Conservation (phyloP, 208 protist genomes). For the Crithidia expoeki region DNA sequence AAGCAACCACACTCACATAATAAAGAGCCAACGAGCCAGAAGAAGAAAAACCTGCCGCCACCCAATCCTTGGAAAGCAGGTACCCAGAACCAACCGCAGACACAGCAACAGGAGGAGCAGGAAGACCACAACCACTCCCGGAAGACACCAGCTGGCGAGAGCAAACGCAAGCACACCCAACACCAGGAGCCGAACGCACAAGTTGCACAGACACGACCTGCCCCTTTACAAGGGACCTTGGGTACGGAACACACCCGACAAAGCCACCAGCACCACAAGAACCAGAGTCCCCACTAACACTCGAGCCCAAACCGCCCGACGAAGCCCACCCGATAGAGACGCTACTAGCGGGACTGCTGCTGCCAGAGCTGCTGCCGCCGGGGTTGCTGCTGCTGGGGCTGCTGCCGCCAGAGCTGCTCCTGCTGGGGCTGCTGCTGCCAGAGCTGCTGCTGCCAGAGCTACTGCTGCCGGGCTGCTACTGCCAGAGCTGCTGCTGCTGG, state of each 20-base stretch:
- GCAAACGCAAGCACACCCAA: background rate
- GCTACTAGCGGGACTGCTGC: background rate
- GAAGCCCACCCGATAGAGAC: background rate
- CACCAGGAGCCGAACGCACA: background rate
- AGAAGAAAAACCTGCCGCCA: background rate
- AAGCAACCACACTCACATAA: constrained; percentile 21
- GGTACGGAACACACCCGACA: background rate
- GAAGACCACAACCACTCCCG: background rate
- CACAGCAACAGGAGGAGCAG: background rate
- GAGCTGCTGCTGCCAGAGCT: background rate
- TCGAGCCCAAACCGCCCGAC: background rate
- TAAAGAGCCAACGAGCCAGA: background rate
- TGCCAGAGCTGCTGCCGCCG: too few species aligned
- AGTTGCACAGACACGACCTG: background rate
- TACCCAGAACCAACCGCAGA: background rate
- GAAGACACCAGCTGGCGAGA: background rate
- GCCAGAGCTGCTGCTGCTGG: background rate
- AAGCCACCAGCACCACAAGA: background rate
- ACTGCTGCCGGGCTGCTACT: background rate
- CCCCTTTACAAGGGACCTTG: constrained; percentile 33
- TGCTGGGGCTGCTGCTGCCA: background rate
- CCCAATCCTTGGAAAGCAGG: background rate
- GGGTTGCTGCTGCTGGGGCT: too few species aligned
- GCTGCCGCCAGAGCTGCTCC: background rate
- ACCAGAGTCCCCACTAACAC: background rate